Evolutionary conservation across 805 yeast species (phyloP).

Genomic region (Cyberlindnera saturnus): DNA sequence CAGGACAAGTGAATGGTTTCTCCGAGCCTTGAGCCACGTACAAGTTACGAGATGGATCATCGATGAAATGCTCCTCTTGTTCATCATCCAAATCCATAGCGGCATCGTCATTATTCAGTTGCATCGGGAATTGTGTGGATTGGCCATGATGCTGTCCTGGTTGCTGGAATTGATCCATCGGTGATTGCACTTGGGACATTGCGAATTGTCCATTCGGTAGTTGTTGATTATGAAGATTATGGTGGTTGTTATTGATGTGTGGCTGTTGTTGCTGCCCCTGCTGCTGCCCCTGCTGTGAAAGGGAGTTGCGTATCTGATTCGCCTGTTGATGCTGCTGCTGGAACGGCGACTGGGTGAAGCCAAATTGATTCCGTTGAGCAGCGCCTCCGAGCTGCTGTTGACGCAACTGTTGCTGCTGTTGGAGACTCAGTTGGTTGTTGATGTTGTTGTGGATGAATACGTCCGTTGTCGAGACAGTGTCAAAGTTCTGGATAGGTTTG

Average conservation of each 20-base stretch:
- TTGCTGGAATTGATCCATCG: conserved; percentile 6
- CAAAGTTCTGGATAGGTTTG: conserved; percentile 58
- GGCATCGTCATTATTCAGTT: conserved; percentile 21
- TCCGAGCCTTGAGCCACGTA: conserved; percentile 92
- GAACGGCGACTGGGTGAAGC: conserved; percentile 13
- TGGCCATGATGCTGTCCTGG: conserved; percentile 11
- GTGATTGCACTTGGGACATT: conserved; percentile 17
- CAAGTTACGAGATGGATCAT: conserved; percentile 92
- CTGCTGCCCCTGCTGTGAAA: conserved; percentile 6
- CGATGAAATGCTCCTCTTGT: conserved; percentile 75
- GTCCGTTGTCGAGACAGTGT: conserved; percentile 88
- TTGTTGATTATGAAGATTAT: conserved; percentile 3
- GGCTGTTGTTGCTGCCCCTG: conserved; percentile 13
- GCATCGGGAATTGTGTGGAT: conserved; percentile 30
- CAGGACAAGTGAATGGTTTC: conserved; percentile 96
- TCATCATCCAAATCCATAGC: conserved; percentile 40
- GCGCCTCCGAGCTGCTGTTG: conserved; percentile 16
- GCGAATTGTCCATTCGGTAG: conserved; percentile 12
- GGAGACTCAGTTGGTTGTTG: conserved; percentile 10
- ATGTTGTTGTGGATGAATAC: conserved; percentile 56
- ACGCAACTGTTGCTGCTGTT: conserved; percentile 20
- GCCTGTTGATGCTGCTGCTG: conserved; percentile 16
- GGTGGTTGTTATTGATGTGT: neutral
- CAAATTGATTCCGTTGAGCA: conserved; percentile 13
- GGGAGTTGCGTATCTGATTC: conserved; percentile 11